A percentile compares a stretch with the other conserved stretches of the same genome.
These are phyloP conservation scores for Daldinia vernicosa DNA, from an alignment of 495 filamentous ascomycete species.

Conservation along the genomic window DNA sequence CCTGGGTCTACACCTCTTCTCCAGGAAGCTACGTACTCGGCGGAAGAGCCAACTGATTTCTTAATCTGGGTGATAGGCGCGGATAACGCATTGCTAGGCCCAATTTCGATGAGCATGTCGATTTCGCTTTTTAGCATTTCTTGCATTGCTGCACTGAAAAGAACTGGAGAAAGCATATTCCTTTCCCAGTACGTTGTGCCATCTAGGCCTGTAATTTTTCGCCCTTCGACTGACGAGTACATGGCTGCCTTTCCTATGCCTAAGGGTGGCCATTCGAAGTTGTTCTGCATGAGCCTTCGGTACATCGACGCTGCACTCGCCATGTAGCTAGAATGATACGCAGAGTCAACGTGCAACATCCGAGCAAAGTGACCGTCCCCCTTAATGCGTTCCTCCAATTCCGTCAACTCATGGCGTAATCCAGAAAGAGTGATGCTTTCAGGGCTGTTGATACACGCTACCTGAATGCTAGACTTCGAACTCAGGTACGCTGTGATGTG, in stretches of 20 bases:
- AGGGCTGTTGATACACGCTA: conserved; percentile 54
- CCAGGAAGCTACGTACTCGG: conserved; percentile 24
- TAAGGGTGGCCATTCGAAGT: no score
- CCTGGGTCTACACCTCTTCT: conserved; percentile 41
- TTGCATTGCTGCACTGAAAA: conserved; percentile 45
- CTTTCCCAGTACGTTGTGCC: conserved; percentile 48
- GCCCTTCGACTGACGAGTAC: conserved; percentile 43
- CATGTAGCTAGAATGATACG: conserved; percentile 64
- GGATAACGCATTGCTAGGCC: conserved; percentile 58
- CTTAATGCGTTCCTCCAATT: conserved; percentile 48
- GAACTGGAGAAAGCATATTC: conserved; percentile 51
- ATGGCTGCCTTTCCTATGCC: no score
- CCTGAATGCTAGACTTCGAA: no score
- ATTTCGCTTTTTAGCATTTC: conserved; percentile 19
- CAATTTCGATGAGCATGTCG: conserved; percentile 58
- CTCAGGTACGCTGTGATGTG: no score
- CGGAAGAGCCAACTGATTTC: not conserved
- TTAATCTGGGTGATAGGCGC: conserved; percentile 55
- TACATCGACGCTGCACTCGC: conserved; percentile 44
- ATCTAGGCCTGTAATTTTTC: no score
- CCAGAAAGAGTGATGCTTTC: conserved; percentile 50
- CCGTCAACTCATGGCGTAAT: conserved; percentile 28
- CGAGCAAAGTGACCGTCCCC: conserved; percentile 54
- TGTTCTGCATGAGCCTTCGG: conserved; percentile 9
- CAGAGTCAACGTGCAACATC: conserved; percentile 54